Base-by-base conservation (phyloP, 176 grass and related monocot genomes). In the Alopecurus myosuroides region DNA sequence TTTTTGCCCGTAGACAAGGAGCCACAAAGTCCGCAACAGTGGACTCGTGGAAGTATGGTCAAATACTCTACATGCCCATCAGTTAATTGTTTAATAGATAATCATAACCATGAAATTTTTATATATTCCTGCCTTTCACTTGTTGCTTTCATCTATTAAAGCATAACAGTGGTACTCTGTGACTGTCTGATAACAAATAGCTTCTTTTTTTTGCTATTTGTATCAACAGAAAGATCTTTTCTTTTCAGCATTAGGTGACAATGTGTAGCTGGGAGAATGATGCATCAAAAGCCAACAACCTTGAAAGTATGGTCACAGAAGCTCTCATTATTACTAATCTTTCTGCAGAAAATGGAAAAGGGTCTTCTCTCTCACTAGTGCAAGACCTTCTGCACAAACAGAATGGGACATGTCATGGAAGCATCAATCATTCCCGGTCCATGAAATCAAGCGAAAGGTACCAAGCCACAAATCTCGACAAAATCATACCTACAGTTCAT, bases 211-310 rank as follows among this genome's bases (percentile, higher is more conserved):
- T 13, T 26, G 11, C 57, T 46, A 34, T 45, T 41, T 74, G 30
- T 30, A 40, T 40, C 6, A 46, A 74, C 46, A 74, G 10, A 87
- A 69, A 11, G 22, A 18, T 7, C 7, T 58, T 56, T 67, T 74
- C 0, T 85, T 80, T 66, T 22, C 57, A 75, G 82, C 28, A 28
- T 85, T 67, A 34, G 76, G 82, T 57, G 68, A 58, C 44, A 74
- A 20, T 29, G 41, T 15, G 48, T 64, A 56, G 81, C 75, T 79
- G 76, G 76, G 46, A 46, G 29, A 71, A 76, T 81, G 69, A 84
- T 79, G 66, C 81, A 88, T 84, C 13, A 35, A 74, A 81, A 85
- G 4, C 77, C 81, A 85, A 58, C 82, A 68, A 81, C 77, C 35
- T 76, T 48, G 66, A 84, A 84, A 64, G 77, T 76, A 69, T 69